Conservation (phyloP, 2,329 filamentous ascomycete species). For the Fonsecaea pedrosoi region DNA sequence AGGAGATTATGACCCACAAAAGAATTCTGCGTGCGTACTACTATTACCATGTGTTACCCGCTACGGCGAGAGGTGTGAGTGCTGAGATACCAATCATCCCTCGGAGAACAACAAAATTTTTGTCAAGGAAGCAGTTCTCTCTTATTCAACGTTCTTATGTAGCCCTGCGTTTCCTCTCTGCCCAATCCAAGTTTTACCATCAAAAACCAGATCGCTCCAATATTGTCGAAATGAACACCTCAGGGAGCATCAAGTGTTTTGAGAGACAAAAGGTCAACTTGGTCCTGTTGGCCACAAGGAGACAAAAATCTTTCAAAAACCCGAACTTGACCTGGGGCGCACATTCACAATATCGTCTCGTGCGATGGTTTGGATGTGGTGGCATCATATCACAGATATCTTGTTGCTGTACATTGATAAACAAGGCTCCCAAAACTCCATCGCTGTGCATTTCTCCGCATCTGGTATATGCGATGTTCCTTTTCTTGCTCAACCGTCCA, state of each 20-base stretch:
- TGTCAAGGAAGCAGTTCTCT: background rate
- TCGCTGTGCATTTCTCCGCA: constrained; percentile 28
- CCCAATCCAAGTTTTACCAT: background rate
- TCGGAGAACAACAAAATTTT: background rate
- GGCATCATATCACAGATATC: constrained; percentile 7
- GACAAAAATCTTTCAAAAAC: background rate
- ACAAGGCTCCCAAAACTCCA: constrained; percentile 22
- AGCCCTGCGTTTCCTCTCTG: background rate
- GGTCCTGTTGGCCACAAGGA: constrained; percentile 11
- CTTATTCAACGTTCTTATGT: background rate
- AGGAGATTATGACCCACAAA: background rate
- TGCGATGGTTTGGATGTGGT: background rate
- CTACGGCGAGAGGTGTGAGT: background rate
- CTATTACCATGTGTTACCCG: background rate
- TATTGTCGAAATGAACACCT: background rate
- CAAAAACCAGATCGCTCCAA: background rate
- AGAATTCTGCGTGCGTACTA: background rate
- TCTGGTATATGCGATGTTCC: constrained; percentile 21
- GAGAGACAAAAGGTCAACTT: constrained; percentile 14
- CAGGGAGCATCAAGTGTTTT: background rate
- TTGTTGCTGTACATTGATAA: constrained; percentile 18
- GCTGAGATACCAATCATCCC: background rate
- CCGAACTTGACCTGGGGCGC: background rate
- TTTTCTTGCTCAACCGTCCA: constrained; percentile 2
- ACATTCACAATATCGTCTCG: constrained; percentile 12